Base-by-base conservation (phyloP, 768 basidiomycete species). In the Boletus rubescentipes region DNA sequence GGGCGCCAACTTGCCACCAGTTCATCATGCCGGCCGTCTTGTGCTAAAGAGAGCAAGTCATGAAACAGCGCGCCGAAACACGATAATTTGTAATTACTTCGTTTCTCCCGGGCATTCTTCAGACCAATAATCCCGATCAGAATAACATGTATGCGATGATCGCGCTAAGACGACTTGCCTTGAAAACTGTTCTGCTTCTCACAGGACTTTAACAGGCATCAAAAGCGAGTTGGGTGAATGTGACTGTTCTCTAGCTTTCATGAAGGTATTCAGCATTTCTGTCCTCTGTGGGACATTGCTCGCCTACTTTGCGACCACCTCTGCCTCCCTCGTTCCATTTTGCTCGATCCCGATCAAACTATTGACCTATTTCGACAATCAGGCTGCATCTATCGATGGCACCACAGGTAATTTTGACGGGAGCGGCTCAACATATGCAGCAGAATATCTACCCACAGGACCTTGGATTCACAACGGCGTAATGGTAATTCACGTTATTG, bases 391-490 rank as follows among this genome's bases (percentile, higher is more conserved):
- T 2, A 20, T 68, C 0, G 55, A 75, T n/a, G n/a, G n/a, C 2
- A 65, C 73, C 14, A 59, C 55, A 0, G 76, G 75, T n/a, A 60
- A 73, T 61, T 80, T 80, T 47, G 73, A n/a, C n/a, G n/a, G n/a
- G n/a, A n/a, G n/a, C n/a, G n/a, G n/a, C n/a, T n/a, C n/a, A n/a
- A n/a, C n/a, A n/a, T n/a, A n/a, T 43, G 70, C 70, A 34, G 71
- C 75, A 34, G 68, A 73, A 45, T 67, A 73, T 49, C 68, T 80
- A 15, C 79, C 77, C 2, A 49, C 47, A 0, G 78, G 76, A 1
- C 62, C 68, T 5, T 79, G 72, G 71, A 11, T 57, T 11, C 70
- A 73, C 39, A 68, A 79, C 34, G 72, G 76, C 10, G 72, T 79
- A 16, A 70, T 62, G 46, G 79, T 78, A 46, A 43, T 49, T 65